Conservation (phyloP, 805 yeast species). For the Wickerhamiella nectarea region DNA sequence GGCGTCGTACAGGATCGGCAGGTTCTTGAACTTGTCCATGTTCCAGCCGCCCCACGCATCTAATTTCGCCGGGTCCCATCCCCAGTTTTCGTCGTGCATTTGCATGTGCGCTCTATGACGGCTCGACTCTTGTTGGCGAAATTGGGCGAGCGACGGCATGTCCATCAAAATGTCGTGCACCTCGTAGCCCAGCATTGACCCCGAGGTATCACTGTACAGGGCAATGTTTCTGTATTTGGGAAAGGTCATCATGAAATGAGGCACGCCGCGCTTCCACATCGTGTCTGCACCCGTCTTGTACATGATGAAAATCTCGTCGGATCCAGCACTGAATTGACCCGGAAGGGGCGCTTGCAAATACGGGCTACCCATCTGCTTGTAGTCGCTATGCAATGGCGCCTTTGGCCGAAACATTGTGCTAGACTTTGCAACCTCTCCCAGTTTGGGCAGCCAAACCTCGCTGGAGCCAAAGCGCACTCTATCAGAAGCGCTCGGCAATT, state of each 20-base stretch:
- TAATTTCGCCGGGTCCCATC: constrained; percentile 14
- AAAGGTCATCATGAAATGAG: constrained; percentile 26
- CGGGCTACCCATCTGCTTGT: not conserved
- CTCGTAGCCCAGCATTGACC: constrained; percentile 23
- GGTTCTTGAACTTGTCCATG: constrained; percentile 27
- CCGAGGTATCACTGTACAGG: constrained; percentile 27
- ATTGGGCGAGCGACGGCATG: constrained; percentile 14
- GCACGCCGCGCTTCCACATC: constrained; percentile 26
- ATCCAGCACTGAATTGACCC: not conserved
- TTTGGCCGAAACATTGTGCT: no score
- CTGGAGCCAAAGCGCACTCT: not conserved
- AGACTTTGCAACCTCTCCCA: no score
- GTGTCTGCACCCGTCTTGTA: constrained; percentile 28
- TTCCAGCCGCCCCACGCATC: constrained; percentile 23
- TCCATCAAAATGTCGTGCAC: constrained; percentile 24
- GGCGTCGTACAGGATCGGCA: constrained; percentile 28
- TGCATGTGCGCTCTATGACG: constrained; percentile 21
- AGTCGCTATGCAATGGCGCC: not conserved
- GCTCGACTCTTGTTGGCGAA: constrained; percentile 13
- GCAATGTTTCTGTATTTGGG: constrained; percentile 24
- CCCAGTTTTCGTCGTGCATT: constrained; percentile 19
- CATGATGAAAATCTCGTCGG: constrained; percentile 23
- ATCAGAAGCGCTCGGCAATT: not conserved
- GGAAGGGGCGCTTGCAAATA: not conserved
- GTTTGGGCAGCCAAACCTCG: constrained; percentile 3